Evolutionary conservation across 345 rosid genomes (phyloP).

Genomic region (Gossypium rotundifolium): DNA sequence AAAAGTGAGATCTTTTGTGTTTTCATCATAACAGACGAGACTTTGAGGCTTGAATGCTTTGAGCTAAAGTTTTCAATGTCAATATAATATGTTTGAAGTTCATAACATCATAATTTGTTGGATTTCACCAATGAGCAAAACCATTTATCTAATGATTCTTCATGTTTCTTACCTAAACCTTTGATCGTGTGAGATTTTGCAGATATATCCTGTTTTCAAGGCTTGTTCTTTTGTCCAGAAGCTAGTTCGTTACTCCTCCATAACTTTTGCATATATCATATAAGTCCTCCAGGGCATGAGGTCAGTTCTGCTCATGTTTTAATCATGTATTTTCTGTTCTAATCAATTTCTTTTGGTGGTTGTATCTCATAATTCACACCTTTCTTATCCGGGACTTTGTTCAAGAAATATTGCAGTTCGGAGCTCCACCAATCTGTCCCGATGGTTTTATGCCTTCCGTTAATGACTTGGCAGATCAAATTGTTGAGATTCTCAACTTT

Average conservation of each 20-base stretch:
- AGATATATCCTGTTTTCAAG: slow-evolving; percentile 92
- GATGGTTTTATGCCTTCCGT: slow-evolving; percentile 65
- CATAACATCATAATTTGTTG: neutral
- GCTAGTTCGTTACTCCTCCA: slow-evolving; percentile 84
- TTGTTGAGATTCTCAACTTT: slow-evolving; percentile 81
- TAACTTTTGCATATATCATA: slow-evolving; percentile 95
- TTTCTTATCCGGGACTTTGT: slow-evolving; percentile 50
- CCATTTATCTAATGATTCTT: neutral
- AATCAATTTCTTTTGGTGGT: neutral
- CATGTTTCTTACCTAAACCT: slow-evolving; percentile 9
- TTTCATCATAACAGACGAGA: neutral
- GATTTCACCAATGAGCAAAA: neutral
- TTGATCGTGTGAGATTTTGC: slow-evolving; percentile 21
- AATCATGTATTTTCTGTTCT: neutral
- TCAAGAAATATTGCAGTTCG: slow-evolving; percentile 90
- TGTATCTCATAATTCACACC: slow-evolving; percentile 30
- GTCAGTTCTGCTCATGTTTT: slow-evolving; percentile 37
- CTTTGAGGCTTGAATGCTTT: neutral
- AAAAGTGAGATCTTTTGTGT: neutral
- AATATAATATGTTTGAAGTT: neutral
- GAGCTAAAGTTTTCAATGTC: slow-evolving; percentile 1
- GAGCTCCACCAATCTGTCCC: slow-evolving; percentile 57
- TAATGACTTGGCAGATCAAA: slow-evolving; percentile 94
- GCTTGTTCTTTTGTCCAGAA: slow-evolving; percentile 81
- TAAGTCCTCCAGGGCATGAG: slow-evolving; percentile 97